Evolutionary conservation across 495 filamentous ascomycete genomes (phyloP).

Genomic region (Podospora sp.): DNA sequence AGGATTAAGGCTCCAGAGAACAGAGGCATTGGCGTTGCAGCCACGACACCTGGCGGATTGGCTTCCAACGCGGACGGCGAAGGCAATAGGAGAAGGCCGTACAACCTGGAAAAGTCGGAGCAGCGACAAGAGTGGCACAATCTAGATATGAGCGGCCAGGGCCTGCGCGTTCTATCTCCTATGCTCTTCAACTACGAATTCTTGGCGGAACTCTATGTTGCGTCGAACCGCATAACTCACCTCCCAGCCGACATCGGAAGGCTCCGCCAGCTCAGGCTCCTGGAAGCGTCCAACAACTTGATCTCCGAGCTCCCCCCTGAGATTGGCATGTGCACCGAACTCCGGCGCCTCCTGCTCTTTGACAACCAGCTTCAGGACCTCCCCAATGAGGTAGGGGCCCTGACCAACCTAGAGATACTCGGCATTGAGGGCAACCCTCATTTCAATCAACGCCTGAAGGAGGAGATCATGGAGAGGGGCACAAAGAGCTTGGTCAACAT

Average conservation of each 20-base stretch:
- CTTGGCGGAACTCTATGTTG: conserved; percentile 85
- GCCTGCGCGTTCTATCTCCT: conserved; percentile 74
- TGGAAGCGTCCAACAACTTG: conserved; percentile 88
- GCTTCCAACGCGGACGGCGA: conserved; percentile 58
- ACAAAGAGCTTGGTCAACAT: conserved; percentile 81
- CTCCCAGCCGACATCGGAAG: conserved; percentile 78
- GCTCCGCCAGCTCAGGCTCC: conserved; percentile 72
- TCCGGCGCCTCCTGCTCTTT: conserved; percentile 78
- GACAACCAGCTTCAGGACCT: conserved; percentile 84
- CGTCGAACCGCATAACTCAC: conserved; percentile 80
- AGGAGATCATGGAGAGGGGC: conserved; percentile 79
- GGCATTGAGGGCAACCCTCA: conserved; percentile 88
- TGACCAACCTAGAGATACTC: conserved; percentile 83
- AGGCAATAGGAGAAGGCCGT: conserved; percentile 66
- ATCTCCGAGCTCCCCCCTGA: conserved; percentile 83
- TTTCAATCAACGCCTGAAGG: conserved; percentile 68
- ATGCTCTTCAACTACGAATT: conserved; percentile 84
- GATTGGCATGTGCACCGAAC: conserved; percentile 90
- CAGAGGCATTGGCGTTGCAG: conserved; percentile 55
- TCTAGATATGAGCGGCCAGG: conserved; percentile 92
- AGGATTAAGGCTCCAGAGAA: conserved; percentile 57
- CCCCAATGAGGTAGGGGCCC: conserved; percentile 82
- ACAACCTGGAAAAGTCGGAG: conserved; percentile 55
- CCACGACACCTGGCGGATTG: conserved; percentile 32
- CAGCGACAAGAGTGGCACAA: conserved; percentile 84